phyloP scores from a whole-genome alignment of 352 stramenopile genomes.

The Phytophthora pini region DNA sequence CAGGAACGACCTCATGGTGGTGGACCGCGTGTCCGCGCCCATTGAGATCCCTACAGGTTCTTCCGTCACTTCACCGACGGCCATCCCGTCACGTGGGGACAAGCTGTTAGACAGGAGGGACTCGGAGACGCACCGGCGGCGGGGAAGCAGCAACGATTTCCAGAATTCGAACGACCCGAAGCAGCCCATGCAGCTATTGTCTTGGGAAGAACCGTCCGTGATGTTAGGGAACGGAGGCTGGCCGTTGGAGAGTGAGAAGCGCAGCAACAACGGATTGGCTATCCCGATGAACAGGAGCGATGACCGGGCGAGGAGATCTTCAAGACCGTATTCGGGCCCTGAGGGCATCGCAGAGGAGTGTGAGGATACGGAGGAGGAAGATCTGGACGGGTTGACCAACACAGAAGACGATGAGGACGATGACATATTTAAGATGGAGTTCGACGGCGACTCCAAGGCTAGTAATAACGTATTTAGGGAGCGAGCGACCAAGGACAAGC shows the following conservation, averaged over 20 bases:
- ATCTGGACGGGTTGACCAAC: constrained; percentile 36
- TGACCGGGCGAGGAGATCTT: constrained; percentile 12
- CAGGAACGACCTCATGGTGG: constrained; percentile 28
- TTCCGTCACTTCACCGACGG: constrained; percentile 9
- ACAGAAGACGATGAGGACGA: constrained; percentile 47
- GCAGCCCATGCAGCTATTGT: constrained; percentile 50
- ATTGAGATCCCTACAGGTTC: constrained; percentile 64
- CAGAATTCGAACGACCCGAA: constrained; percentile 24
- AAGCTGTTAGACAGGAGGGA: constrained; percentile 27
- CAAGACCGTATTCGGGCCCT: constrained; percentile 20
- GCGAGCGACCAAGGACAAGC: constrained; percentile 13
- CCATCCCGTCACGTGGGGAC: constrained; percentile 19
- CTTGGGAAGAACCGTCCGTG: constrained; percentile 67
- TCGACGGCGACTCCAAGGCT: constrained; percentile 39
- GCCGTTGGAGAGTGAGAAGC: constrained; percentile 40
- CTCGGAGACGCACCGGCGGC: constrained; percentile 18
- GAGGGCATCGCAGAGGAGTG: constrained; percentile 41
- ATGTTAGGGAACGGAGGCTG: constrained; percentile 44
- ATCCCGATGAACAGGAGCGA: constrained; percentile 15
- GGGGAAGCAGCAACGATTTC: constrained; percentile 28
- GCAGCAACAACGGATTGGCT: constrained; percentile 5
- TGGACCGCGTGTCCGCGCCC: constrained; percentile 58
- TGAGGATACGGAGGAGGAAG: constrained; percentile 54
- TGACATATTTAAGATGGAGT: constrained; percentile 86
- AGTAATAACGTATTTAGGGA: constrained; percentile 40